Base-by-base conservation (phyloP, 768 basidiomycete species). In the Astraeus odoratus region DNA sequence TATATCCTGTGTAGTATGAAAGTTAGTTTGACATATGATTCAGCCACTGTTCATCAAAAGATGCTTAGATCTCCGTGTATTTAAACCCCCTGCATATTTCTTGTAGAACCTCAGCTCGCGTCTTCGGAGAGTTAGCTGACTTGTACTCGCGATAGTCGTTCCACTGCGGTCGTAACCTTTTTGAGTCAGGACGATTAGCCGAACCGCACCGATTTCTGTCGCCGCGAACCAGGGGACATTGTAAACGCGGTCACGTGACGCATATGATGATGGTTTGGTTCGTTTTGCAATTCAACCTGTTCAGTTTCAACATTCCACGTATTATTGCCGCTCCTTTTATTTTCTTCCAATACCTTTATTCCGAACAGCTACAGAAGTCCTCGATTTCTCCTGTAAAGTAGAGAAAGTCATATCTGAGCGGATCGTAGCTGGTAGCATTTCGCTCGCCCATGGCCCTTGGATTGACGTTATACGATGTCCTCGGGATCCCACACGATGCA, bases 401-500 rank as follows among this genome's bases (percentile, higher is more conserved):
- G 5, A 22, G 19, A 39, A n/a, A n/a, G 4, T 12, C 12, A n/a
- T 40, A 15, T 40, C 39, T 40, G 39, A 23, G n/a, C 24, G 23
- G 20, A 37, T 22, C 13, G 36, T 12, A 12, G 12, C 20, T 10
- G 18, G 19, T 7, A 5, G 20, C 13, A 5, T 22, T 37, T 37
- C 18, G 36, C 23, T 45, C 30, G 51, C 47, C 47, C 51, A 64
- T 66, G 66, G 47, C 51, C 31, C 39, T 67, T 35, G 65, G 60
- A 46, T 25, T 67, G 53, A 63, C 66, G 12, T 51, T 67, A 22
- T 70, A 72, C 33, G 58, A 75, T 42, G 63, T 73, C 43, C 70
- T 80, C 51, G 76, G 70, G 24, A 65, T 79, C 43, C 51, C 64
- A 9, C 60, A 53, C 20, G 62, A 65, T 39, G 76, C 75, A 44